Base-by-base conservation (phyloP, 805 yeast genomes). In the Metschnikowia picachoensis region DNA sequence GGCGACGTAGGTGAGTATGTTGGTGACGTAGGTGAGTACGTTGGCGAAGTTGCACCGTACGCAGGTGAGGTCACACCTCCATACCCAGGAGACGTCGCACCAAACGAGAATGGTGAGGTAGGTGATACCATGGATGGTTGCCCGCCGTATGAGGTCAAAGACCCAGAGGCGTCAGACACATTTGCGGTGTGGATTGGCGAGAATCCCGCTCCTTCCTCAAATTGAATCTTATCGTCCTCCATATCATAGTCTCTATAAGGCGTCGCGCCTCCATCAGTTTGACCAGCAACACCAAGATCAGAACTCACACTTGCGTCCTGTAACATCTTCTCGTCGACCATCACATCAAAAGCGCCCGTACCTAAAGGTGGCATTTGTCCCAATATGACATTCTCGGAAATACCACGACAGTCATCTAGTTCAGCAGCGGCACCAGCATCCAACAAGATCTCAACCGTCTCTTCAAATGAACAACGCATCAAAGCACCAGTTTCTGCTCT, bases 281-380 rank as follows among this genome's bases (percentile, higher is more conserved):
- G 64, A 17, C 63, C 66, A n/a, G 77, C 58, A 36, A 45, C 44
- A 27, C 63, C 64, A 31, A 70, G 60, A 17, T 68, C 72, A 51
- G 64, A 51, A n/a, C 76, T 70, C 30, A 87, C 82, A 31, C 47
- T 47, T 35, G 85, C 72, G 39, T 77, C 64, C 45, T 84, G 82
- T 62, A 92, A 75, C 75, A 89, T 82, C 60, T 82, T 82, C 59
- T 94, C 98, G 66, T 94, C 97, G 50, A 94, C 83, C 83, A 88
- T 83, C 33, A 94, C 92, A 64, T 94, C 98, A 62, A 94, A 94
- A 0, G 96, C 85, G 64, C 99, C 99, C 2, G 99, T 94, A 68
- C 99, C 99, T 58, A 94, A 80, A 49, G 99, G 98, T 17, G 99
- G 98, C 78, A 94, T 80, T 76, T 94, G 99, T 41, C 99, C 99